Evolutionary conservation across 2,329 filamentous ascomycete species (phyloP).

Genomic region (Paramyrothecium roridum): DNA sequence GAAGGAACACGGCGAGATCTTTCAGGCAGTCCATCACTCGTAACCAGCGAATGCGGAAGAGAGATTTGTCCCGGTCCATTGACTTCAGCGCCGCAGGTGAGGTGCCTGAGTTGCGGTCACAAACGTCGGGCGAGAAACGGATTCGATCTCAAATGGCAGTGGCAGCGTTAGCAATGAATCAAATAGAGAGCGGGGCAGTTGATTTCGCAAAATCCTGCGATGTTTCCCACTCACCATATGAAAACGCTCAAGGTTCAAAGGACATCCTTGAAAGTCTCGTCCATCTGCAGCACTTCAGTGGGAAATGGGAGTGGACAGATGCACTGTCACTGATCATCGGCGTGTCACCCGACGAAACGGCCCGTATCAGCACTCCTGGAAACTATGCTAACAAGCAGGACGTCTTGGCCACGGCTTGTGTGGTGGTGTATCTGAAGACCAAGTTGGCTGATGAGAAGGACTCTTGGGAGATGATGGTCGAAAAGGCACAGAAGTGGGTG

Average conservation of each 20-base stretch:
- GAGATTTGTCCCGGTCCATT: too few species aligned
- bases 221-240: not conserved
- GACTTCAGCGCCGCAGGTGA: too few species aligned
- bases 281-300: constrained; percentile 41
- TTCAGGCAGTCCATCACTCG: too few species aligned
- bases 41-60: too few species aligned
- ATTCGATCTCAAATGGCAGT: too few species aligned
- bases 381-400: constrained; percentile 3
- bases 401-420: constrained; percentile 24
- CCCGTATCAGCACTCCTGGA: constrained; percentile 5
- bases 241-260: not conserved
- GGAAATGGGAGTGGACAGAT: constrained; percentile 24
- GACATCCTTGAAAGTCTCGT: constrained; percentile 35
- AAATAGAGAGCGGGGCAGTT: too few species aligned
- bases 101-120: too few species aligned
- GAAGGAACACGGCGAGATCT: too few species aligned
- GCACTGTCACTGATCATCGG: constrained; percentile 24
- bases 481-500: constrained; percentile 56
- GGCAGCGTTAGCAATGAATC: too few species aligned
- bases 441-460: constrained; percentile 43
- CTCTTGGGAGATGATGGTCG: constrained; percentile 61
- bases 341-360: constrained; percentile 4
- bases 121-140: too few species aligned
- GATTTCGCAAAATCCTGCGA: too few species aligned
- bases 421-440: constrained; percentile 36